Conservation (phyloP, 805 yeast genomes). For the Priceomyces fermenticarens region DNA sequence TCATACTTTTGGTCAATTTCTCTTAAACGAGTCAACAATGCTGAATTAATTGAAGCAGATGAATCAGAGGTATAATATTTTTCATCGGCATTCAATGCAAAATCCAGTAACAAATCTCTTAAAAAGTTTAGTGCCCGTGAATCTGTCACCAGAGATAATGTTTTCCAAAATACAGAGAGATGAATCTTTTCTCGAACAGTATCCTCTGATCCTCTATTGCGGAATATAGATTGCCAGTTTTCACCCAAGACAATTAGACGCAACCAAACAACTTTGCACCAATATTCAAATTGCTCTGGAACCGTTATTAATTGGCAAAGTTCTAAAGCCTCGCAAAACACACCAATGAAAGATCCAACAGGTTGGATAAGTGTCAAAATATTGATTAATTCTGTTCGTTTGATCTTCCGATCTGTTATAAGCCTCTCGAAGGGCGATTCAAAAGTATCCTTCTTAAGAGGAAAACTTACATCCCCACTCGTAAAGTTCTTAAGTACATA, state of each 20-base stretch:
- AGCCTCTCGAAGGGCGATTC: slow-evolving; percentile 25
- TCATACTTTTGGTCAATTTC: slow-evolving; percentile 2
- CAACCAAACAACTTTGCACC: slow-evolving; percentile 48
- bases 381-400: slow-evolving; percentile 48
- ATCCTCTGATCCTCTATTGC: slow-evolving; percentile 39
- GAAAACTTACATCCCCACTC: slow-evolving; percentile 11
- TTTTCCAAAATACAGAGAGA: slow-evolving; percentile 44
- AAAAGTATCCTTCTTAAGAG: slow-evolving; percentile 13
- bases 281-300: slow-evolving; percentile 19
- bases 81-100: background rate
- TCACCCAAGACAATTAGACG: slow-evolving; percentile 51
- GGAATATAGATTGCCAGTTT: slow-evolving; percentile 43
- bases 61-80: background rate
- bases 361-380: slow-evolving; percentile 47
- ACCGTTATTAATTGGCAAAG: slow-evolving; percentile 41
- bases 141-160: slow-evolving; percentile 29
- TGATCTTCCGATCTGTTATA: slow-evolving; percentile 36
- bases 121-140: slow-evolving; percentile 11
- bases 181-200: slow-evolving; percentile 35
- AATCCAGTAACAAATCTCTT: slow-evolving; percentile 11
- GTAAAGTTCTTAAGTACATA: slow-evolving; percentile 15
- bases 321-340: slow-evolving; percentile 46
- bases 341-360: slow-evolving; percentile 10
- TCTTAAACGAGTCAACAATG: slow-evolving; percentile 3
- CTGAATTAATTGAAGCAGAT: background rate